Evolutionary conservation across 148 eudicot genomes (phyloP), one percentile per base, ranked within the genome.

Genomic region (Diospyros lotus): DNA sequence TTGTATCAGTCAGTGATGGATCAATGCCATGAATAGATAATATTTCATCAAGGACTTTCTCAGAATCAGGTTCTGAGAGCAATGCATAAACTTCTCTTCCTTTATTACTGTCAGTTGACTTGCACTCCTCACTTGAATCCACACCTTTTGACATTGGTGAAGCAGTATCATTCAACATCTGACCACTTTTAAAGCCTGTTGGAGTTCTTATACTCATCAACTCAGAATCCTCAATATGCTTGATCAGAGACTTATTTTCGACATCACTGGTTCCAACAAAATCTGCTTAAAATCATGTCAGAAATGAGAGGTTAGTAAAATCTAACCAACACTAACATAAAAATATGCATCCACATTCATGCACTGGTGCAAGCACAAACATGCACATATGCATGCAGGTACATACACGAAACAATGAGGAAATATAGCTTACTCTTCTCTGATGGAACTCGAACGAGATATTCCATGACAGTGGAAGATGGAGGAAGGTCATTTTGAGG

Each of bases 401-500:
- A n/a, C 51, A 39, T 50, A 43, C 59, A 56, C 5, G 15, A 12
- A 74, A 76, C 64, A 73, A 28, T 71, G 64, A 53, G 80, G 67
- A 61, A 75, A 59, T 51, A 66, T 64, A 66, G 78, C 77, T 72
- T 82, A 78, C 80, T 43, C 28, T 79, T 72, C 44, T 82, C 77
- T 53, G 79, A 61, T 45, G 82, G 72, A 68, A 54, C 58, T 58
- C 44, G 68, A 4, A 68, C 54, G 56, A 76, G 75, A 64, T 8
- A 38, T 64, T 72, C 75, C 11, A 51, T 54, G 61, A 54, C 78
- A 81, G 18, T 64, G 18, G 86, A 67, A 41, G 81, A 69, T 11
- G 80, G 72, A 78, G 85, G 80, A 77, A 82, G 65, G 68, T 73
- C 84, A 69, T 80, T 82, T 14, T 77, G 71, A 1, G 81, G 56